Conservation (phyloP, 345 rosid genomes). For the Kandelia obovata region DNA sequence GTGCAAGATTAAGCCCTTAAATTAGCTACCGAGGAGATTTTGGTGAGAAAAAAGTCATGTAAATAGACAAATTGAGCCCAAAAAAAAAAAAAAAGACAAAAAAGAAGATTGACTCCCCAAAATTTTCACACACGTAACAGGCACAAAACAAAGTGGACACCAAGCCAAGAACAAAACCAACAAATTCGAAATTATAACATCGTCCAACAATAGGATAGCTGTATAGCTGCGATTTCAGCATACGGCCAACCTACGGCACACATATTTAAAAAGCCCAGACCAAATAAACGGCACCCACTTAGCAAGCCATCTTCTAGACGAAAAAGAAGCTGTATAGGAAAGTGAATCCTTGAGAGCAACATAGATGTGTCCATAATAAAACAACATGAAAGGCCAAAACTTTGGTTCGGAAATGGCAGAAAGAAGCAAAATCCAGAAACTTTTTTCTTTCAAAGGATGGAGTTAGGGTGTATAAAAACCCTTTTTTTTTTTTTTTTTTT, state of each 20-base stretch:
- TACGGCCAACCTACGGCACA: not conserved
- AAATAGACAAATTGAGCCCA: not conserved
- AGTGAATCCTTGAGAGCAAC: conserved; percentile 39
- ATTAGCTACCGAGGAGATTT: conserved; percentile 13
- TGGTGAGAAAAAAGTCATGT: conserved; percentile 9
- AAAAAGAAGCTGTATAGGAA: conserved; percentile 10
- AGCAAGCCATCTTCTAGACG: conserved; percentile 1
- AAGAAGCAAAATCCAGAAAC: conserved; percentile 25
- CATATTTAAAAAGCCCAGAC: not conserved
- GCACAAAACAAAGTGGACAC: not conserved
- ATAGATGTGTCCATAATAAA: conserved; percentile 10
- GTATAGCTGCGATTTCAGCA: no score
- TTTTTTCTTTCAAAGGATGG: not conserved
- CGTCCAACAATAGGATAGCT: not conserved
- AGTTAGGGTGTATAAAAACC: not conserved
- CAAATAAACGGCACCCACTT: not conserved
- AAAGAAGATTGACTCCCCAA: conserved; percentile 6
- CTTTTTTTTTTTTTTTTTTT: not conserved
- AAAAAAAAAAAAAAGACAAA: no score
- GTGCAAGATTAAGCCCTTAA: not conserved
- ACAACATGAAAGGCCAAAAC: conserved; percentile 23
- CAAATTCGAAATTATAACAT: not conserved
- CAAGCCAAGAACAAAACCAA: not conserved
- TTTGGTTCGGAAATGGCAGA: conserved; percentile 20
- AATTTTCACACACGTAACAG: not conserved